Conservation (phyloP, 805 yeast species). For the Jamesozyma piceae region DNA sequence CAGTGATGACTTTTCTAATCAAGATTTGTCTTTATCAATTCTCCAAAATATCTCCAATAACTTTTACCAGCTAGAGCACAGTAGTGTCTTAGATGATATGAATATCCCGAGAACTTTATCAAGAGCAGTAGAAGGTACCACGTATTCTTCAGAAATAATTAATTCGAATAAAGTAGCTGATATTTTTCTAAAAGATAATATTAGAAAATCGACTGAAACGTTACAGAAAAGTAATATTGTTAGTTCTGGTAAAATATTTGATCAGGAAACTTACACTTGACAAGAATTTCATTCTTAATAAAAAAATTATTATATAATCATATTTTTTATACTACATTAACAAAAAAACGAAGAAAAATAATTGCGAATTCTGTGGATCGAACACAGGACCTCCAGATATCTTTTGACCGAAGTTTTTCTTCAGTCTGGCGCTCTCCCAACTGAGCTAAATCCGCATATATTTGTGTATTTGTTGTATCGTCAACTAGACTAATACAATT, state of each 20-base stretch:
- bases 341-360: slow-evolving; percentile 11
- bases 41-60: slow-evolving; percentile 2
- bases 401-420: slow-evolving; percentile 15
- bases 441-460: slow-evolving; percentile 40
- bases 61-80: slow-evolving; percentile 2
- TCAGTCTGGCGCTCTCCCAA: slow-evolving; percentile 39
- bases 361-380: slow-evolving; percentile 70
- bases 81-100: slow-evolving; percentile 1
- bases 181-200: not conserved
- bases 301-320: not conserved
- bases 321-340: not conserved
- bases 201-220: not conserved
- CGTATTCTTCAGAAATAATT: not conserved
- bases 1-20: not conserved
- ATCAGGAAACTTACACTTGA: slow-evolving; percentile 8
- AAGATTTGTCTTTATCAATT: slow-evolving; percentile 4
- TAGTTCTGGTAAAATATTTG: slow-evolving; percentile 13
- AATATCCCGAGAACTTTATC: slow-evolving; percentile 2
- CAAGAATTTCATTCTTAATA: not conserved
- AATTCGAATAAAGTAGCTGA: not conserved
- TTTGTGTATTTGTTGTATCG: too few species aligned
- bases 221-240: slow-evolving; percentile 3
- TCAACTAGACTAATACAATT: too few species aligned
- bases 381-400: slow-evolving; percentile 73
- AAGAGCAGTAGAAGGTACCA: slow-evolving; percentile 2